phyloP scores from a whole-genome alignment of 202 grass and related monocot species.

The Dendrocalamus latiflorus region DNA sequence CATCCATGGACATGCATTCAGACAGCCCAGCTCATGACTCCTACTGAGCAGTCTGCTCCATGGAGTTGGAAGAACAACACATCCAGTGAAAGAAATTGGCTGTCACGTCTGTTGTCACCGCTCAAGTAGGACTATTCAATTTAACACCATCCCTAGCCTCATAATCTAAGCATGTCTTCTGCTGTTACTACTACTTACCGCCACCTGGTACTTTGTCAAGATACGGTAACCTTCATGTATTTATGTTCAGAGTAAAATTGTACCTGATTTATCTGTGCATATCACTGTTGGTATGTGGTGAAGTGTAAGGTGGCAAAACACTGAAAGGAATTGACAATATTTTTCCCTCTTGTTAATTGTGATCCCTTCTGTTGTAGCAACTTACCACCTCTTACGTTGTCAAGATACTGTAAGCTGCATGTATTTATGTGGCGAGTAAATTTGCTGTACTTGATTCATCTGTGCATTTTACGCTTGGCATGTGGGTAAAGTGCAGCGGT shows the following conservation, averaged over 20 bases:
- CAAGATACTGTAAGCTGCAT: background rate
- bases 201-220: conserved; percentile 18
- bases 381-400: background rate
- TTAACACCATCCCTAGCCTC: conserved; percentile 39
- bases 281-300: conserved; percentile 26
- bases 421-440: background rate
- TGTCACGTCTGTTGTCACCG: background rate
- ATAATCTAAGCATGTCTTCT: conserved; percentile 26
- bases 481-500: background rate
- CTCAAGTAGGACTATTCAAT: conserved; percentile 43
- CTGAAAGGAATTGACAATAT: background rate
- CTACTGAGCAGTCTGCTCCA: conserved; percentile 23
- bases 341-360: background rate
- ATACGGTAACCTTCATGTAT: conserved; percentile 35
- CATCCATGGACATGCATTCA: conserved; percentile 64
- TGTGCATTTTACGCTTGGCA: background rate
- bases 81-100: conserved; percentile 13
- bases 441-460: background rate
- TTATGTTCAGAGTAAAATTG: conserved; percentile 11
- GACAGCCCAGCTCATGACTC: conserved; percentile 55
- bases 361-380: background rate
- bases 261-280: conserved; percentile 49
- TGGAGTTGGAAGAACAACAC: conserved; percentile 1
- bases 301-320: background rate
- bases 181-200: conserved; percentile 21